These are phyloP conservation scores for Boletus reticuloceps DNA, from an alignment of 768 basidiomycete species.

Conservation along the genomic window DNA sequence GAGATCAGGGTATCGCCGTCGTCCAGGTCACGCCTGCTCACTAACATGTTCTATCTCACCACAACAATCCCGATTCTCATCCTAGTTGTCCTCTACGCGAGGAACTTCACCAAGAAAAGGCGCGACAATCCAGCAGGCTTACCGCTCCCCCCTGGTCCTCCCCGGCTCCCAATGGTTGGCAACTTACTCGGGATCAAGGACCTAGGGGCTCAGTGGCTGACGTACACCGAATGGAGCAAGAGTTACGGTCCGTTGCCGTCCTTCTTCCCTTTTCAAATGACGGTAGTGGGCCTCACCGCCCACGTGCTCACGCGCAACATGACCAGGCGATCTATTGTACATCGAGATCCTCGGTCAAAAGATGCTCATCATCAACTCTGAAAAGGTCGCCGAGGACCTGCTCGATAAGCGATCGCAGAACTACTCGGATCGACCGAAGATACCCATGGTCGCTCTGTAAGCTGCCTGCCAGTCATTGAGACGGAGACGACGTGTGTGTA, in stretches of 20 bases:
- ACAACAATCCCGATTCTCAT: background rate
- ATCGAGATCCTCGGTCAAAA: too few relatives aligned
- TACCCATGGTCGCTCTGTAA: too few relatives aligned
- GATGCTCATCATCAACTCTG: too few relatives aligned
- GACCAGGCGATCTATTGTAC: conserved; percentile 23
- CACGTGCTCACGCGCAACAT: too few relatives aligned
- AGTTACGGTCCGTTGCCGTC: conserved; percentile 34
- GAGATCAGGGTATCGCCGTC: background rate
- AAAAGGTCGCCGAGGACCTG: too few relatives aligned
- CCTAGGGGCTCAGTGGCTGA: conserved; percentile 37
- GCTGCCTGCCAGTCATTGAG: too few relatives aligned
- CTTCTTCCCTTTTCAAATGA: background rate
- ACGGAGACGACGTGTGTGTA: too few relatives aligned
- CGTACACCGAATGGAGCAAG: conserved; percentile 40
- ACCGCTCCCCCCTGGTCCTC: conserved; percentile 41
- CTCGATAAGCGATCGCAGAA: too few relatives aligned
- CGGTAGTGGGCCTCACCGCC: background rate
- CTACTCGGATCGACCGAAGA: too few relatives aligned
- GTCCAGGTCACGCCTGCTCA: background rate
- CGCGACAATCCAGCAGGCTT: conserved; percentile 17
- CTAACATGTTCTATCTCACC: conserved; percentile 5
- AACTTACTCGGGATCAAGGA: conserved; percentile 42
- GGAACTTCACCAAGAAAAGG: conserved; percentile 1
- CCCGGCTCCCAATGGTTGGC: conserved; percentile 40
- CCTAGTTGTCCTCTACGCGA: background rate